phyloP scores from a whole-genome alignment of 2,329 filamentous ascomycete species.

The Mycocentrospora acerina region DNA sequence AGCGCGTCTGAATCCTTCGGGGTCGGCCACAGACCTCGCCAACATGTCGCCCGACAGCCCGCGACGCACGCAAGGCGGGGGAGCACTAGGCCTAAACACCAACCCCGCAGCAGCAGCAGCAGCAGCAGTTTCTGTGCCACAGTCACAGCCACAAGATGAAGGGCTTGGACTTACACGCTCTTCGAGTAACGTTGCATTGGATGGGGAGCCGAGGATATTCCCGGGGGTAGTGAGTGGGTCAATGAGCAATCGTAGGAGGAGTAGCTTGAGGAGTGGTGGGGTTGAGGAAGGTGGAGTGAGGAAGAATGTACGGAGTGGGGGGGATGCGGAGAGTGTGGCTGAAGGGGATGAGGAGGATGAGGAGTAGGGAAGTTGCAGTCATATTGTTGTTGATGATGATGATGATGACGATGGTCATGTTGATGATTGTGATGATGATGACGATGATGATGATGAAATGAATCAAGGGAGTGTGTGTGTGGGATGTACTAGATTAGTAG shows the following conservation, averaged over 20 bases:
- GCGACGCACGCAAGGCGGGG: constrained; percentile 27
- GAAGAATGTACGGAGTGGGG: constrained; percentile 9
- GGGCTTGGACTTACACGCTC: constrained; percentile 21
- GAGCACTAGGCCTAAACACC: constrained; percentile 23
- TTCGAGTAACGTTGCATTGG: constrained; percentile 31
- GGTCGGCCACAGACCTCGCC: constrained; percentile 19
- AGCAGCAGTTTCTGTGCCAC: constrained; percentile 25
- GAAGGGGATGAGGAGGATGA: not conserved
- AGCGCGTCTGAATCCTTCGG: constrained; percentile 36
- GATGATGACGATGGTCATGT: no score
- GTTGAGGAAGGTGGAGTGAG: constrained; percentile 19
- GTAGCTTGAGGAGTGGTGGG: constrained; percentile 38
- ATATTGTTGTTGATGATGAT: no score
- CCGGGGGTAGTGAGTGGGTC: constrained; percentile 67
- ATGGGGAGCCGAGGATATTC: constrained; percentile 68
- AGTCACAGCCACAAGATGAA: constrained; percentile 20
- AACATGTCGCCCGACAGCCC: constrained; percentile 20
- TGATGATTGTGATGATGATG: no score
- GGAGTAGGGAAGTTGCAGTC: no score
- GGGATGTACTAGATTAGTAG: no score
- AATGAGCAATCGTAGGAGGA: no score
- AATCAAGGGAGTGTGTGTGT: no score
- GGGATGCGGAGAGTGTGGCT: constrained; percentile 5
- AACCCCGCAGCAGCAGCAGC: constrained; percentile 32
- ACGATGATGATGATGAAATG: no score